A percentile compares a stretch with the other conserved stretches of the same genome.
phyloP scores from a whole-genome alignment of 257 asterid genomes.

The Verbena officinalis region DNA sequence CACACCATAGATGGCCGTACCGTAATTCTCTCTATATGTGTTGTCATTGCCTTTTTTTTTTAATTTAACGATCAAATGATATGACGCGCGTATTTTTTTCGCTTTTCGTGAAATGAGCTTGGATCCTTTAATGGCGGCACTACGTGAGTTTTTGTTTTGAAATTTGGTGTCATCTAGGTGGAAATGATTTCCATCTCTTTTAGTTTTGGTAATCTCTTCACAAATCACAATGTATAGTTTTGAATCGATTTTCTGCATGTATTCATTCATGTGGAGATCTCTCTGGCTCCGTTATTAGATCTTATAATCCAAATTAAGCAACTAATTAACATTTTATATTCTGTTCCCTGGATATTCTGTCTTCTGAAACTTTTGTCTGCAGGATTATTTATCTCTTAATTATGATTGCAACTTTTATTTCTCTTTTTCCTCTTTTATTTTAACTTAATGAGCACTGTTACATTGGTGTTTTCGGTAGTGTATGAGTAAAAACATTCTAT shows the following conservation, averaged over 20 bases:
- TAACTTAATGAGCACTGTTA: background rate
- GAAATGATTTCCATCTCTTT: background rate
- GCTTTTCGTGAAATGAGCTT: background rate
- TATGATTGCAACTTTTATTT: background rate
- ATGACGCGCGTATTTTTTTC: background rate
- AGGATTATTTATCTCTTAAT: background rate
- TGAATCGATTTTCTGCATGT: background rate
- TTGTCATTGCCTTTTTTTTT: background rate
- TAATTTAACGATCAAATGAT: conserved; percentile 4
- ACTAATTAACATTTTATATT: background rate
- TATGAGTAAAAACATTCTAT: background rate
- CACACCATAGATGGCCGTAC: conserved; percentile 47
- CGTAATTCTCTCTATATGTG: conserved; percentile 29
- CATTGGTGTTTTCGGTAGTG: background rate
- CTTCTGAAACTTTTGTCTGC: background rate
- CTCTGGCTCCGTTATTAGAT: background rate
- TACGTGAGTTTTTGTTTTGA: background rate
- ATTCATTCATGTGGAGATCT: background rate
- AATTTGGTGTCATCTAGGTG: background rate
- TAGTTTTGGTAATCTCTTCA: background rate
- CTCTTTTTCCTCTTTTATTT: background rate
- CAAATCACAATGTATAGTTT: background rate
- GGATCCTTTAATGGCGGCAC: background rate
- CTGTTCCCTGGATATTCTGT: background rate
- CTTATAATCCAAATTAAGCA: background rate